These are phyloP conservation scores for Gastrolobium bilobum DNA, from an alignment of 306 rosid species.

Conservation along the genomic window DNA sequence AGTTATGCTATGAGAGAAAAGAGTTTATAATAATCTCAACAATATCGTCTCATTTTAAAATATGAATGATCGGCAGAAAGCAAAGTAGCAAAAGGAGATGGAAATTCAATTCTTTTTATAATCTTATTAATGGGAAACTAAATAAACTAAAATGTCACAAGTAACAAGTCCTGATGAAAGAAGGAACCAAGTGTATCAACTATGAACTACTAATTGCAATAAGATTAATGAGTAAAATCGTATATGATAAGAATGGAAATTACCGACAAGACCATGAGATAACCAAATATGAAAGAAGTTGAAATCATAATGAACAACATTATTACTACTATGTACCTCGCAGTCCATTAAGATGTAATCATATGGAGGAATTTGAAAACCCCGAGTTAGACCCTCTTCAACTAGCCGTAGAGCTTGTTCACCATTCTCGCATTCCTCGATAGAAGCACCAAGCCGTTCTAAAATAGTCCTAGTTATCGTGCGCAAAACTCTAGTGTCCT, in stretches of 20 bases:
- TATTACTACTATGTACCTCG: conserved; percentile 55
- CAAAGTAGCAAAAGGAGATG: too few relatives aligned
- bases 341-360: conserved; percentile 84
- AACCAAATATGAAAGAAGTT: not conserved
- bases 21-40: not conserved
- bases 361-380: conserved; percentile 50
- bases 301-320: conserved; percentile 7
- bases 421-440: conserved; percentile 64
- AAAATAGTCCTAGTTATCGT: conserved; percentile 41
- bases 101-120: too few relatives aligned
- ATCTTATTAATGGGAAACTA: too few relatives aligned
- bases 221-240: not conserved
- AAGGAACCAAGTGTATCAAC: not conserved
- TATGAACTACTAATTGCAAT: not conserved
- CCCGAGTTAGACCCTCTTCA: conserved; percentile 49
- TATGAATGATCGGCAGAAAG: not conserved
- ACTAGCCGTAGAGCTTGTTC: conserved; percentile 58
- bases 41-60: not conserved
- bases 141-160: too few relatives aligned
- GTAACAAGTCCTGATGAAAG: too few relatives aligned
- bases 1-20: not conserved
- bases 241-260: not conserved
- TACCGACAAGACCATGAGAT: not conserved
- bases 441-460: conserved; percentile 57
- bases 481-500: conserved; percentile 49